These are phyloP conservation scores for Xylaria sp. DNA, from an alignment of 2,329 filamentous ascomycete species.

Conservation along the genomic window DNA sequence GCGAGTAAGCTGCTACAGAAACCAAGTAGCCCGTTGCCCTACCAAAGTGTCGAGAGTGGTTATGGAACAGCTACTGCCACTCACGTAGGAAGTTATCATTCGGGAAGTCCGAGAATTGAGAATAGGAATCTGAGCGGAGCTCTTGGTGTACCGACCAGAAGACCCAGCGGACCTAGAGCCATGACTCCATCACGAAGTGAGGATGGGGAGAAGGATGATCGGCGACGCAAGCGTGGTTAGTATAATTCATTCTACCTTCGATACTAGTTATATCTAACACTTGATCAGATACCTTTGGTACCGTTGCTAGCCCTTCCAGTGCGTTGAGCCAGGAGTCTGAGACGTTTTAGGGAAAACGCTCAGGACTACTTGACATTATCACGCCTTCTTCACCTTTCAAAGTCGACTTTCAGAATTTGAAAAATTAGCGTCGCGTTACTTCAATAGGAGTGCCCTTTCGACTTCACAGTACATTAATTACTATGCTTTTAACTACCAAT, in stretches of 20 bases:
- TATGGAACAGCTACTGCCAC: constrained; percentile 57
- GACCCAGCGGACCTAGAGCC: constrained; percentile 63
- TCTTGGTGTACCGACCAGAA: constrained; percentile 56
- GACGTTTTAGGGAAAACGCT: constrained; percentile 53
- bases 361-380: constrained; percentile 38
- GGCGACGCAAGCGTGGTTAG: constrained; percentile 64
- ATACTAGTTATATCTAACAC: constrained; percentile 18
- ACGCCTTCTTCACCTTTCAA: constrained; percentile 39
- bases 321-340: constrained; percentile 56
- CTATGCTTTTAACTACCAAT: background rate
- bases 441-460: constrained; percentile 26
- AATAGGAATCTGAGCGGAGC: constrained; percentile 63
- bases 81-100: constrained; percentile 52
- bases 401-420: constrained; percentile 37
- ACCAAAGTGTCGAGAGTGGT: constrained; percentile 60
- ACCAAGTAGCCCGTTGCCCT: constrained; percentile 61
- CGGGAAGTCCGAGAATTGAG: constrained; percentile 60
- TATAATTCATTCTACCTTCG: background rate
- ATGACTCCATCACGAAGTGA: constrained; percentile 63
- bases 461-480: constrained; percentile 17
- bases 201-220: constrained; percentile 53
- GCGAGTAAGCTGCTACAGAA: constrained; percentile 58
- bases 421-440: background rate
- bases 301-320: constrained; percentile 46
- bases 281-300: constrained; percentile 59